Evolutionary conservation across 2,329 filamentous ascomycete genomes (phyloP), one percentile per base, ranked within the genome.

Genomic region (Graphium sp.): DNA sequence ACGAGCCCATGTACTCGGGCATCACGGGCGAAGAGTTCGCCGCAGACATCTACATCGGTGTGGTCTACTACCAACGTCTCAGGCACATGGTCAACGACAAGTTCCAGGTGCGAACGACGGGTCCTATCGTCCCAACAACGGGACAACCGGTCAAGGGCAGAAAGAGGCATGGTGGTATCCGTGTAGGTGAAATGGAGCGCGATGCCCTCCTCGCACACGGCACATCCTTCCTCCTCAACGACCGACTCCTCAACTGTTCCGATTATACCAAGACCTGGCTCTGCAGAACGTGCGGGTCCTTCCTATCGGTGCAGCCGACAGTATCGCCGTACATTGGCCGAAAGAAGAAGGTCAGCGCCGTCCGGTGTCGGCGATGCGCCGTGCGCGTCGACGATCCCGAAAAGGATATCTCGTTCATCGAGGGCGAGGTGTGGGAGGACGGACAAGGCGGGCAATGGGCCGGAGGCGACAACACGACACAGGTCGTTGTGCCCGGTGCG

Each of bases 41-140:
- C 13, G 87, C 84, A 6, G 89, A 98, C 48, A 95, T 98, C 45
- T 98, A 92, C 57, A 72, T 95, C 34, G 89, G 89, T 26, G 75
- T 94, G 8, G 89, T 98, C 35, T 95, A 95, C 64, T 98, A 98
- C 63, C 89, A 98, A 56, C 76, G 89, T 52, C 67, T 98, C 35
- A 69, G 89, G 50, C 89, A 98, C 74, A 98, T 98, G 89, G 89
- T 98, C 32, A 95, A 94, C 67, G 89, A 98, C 56, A 98, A 98
- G 56, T 98, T 81, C 64, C 89, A 98, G 53, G 89, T 95, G 32
- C 75, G 89, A 53, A 95, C 89, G 3, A 95, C 89, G 0, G 89
- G 89, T 31, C 85, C 85, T 1, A 78, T 94, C 24, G 89, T 89
- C 31, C 71, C 77, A 15, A 72, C 89, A 11, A 95, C 87, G 1